Percentiles rank a stretch among this genome's conserved stretches.
Conservation (phyloP, 305 asterid genomes). For the Ilex paraguariensis region DNA sequence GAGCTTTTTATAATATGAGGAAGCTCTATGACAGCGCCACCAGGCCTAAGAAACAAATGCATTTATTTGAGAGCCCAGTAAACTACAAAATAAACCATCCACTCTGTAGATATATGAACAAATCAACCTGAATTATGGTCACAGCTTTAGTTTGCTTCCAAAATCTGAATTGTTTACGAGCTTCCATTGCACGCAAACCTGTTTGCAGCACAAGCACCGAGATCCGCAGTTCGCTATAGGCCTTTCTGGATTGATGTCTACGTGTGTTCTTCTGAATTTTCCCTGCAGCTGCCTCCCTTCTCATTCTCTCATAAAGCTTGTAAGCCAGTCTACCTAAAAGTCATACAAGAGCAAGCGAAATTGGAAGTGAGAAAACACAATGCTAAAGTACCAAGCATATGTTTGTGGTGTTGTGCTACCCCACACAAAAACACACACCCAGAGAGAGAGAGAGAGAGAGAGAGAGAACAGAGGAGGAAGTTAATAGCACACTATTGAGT, state of each 20-base stretch:
- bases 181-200: conserved; percentile 72
- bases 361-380: not conserved
- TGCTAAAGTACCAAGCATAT: too few relatives aligned
- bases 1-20: conserved; percentile 58
- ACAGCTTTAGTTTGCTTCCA: conserved; percentile 83
- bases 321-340: conserved; percentile 79
- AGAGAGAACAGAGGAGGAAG: too few relatives aligned
- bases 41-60: conserved; percentile 47
- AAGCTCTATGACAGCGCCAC: conserved; percentile 82
- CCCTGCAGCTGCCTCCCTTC: conserved; percentile 80
- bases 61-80: conserved; percentile 21
- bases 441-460: not conserved
- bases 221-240: conserved; percentile 44
- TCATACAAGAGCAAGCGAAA: conserved; percentile 17
- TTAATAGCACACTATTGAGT: too few relatives aligned
- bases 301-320: conserved; percentile 50
- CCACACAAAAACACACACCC: not conserved
- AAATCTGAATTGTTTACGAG: conserved; percentile 51
- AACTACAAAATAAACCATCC: conserved; percentile 17
- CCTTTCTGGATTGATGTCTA: conserved; percentile 53
- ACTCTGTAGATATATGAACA: conserved; percentile 9
- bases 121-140: conserved; percentile 67
- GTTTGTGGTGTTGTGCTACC: conserved; percentile 1
- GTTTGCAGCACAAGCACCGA: conserved; percentile 80
- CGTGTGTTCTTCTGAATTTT: conserved; percentile 63